Evolutionary conservation across 1,284 basidiomycete species (phyloP).

Genomic region (Leccinum laetum): DNA sequence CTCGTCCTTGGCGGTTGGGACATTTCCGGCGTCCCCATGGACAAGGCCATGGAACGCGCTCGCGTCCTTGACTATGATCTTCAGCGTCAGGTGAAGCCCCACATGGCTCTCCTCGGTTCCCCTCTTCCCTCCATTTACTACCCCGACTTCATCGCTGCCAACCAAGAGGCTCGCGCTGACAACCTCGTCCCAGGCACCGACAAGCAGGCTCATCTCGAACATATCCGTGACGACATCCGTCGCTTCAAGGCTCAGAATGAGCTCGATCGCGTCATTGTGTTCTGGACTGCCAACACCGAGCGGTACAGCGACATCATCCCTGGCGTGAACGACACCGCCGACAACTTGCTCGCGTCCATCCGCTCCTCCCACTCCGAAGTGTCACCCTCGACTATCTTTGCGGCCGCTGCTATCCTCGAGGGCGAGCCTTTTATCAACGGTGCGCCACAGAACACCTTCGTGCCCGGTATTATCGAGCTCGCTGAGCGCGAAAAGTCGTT

Average conservation of each 20-base stretch:
- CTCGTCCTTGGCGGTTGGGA: conserved; percentile 99
- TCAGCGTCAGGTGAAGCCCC: conserved; percentile 91
- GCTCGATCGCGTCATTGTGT: conserved; percentile 88
- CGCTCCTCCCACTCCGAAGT: conserved; percentile 88
- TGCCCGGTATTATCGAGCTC: conserved; percentile 93
- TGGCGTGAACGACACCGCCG: conserved; percentile 95
- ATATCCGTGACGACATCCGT: conserved; percentile 91
- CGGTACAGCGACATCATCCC: conserved; percentile 95
- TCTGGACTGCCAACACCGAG: conserved; percentile 99
- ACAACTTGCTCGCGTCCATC: conserved; percentile 85
- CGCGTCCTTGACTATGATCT: conserved; percentile 97
- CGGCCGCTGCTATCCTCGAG: conserved; percentile 95
- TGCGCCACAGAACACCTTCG: conserved; percentile 99
- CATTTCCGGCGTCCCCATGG: conserved; percentile 84
- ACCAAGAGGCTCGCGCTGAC: conserved; percentile 95
- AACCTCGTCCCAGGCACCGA: conserved; percentile 86
- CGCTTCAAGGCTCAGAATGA: conserved; percentile 86
- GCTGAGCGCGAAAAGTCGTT: conserved; percentile 91
- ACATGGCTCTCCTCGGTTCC: conserved; percentile 80
- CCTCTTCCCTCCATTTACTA: conserved; percentile 97
- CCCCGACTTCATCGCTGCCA: conserved; percentile 96
- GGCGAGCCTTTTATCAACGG: conserved; percentile 97
- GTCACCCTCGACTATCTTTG: conserved; percentile 95
- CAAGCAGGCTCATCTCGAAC: conserved; percentile 92
- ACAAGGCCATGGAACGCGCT: conserved; percentile 93